Evolutionary conservation across 2,329 filamentous ascomycete genomes (phyloP).

Genomic region (Phyllachora maydis): DNA sequence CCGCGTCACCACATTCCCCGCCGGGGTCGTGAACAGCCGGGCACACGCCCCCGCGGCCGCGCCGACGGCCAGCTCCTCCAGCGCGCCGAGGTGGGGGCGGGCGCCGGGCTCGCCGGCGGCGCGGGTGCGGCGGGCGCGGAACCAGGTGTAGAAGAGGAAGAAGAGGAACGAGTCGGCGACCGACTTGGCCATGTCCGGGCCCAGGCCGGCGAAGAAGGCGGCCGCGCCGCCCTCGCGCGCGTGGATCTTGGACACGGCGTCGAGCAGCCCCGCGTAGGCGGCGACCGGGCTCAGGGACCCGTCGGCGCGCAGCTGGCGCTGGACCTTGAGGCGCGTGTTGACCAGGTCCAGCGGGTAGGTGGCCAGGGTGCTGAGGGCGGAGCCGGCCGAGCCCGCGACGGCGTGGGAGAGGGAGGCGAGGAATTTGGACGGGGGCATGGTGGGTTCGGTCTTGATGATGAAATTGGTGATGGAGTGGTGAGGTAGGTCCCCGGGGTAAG

Average conservation of each 20-base stretch:
- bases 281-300: no score
- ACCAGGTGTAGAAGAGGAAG: slow-evolving; percentile 57
- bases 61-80: slow-evolving; percentile 58
- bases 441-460: no score
- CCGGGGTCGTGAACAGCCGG: slow-evolving; percentile 57
- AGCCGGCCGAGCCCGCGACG: slow-evolving; percentile 56
- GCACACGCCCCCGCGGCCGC: slow-evolving; percentile 54
- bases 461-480: no score
- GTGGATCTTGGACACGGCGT: slow-evolving; percentile 54
- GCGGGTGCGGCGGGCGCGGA: slow-evolving; percentile 15
- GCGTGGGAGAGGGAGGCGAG: slow-evolving; percentile 73
- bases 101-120: no score
- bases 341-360: slow-evolving; percentile 71
- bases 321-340: slow-evolving; percentile 64
- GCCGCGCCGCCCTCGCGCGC: slow-evolving; percentile 44
- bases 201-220: slow-evolving; percentile 50
- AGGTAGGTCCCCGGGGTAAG: no score
- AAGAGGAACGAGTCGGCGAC: slow-evolving; percentile 66
- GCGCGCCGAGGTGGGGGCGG: slow-evolving; percentile 25
- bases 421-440: no score
- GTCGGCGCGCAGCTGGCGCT: slow-evolving; percentile 31
- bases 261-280: slow-evolving; percentile 43
- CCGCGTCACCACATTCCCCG: slow-evolving; percentile 63
- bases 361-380: slow-evolving; percentile 56
- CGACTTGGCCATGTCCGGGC: slow-evolving; percentile 44